Evolutionary conservation across 177 flowering plant species (phyloP), one percentile per base, ranked within the genome.

Genomic region (Vitis hybrid): DNA sequence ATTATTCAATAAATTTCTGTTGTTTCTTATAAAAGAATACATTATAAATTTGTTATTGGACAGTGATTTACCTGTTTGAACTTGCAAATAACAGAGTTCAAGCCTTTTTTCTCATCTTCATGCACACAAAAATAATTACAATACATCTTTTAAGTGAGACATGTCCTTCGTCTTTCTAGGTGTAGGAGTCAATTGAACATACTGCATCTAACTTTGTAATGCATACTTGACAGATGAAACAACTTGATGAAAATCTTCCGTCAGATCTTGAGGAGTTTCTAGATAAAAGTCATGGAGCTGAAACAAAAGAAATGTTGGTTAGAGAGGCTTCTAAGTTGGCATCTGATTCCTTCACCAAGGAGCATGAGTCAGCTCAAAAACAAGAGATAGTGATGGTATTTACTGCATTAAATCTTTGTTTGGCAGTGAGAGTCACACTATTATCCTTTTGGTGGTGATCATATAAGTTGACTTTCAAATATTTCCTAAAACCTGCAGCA

Each of bases 171-270:
- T 64, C 67, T 21, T 66, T 54, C 21, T 10, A 26, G 62, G 32
- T 51, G n/a, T 60, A 4, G 52, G 32, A 30, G 9, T 34, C 26
- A 51, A 21, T 54, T 34, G 17, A 54, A 10, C 30, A 4, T 60
- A 45, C 11, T 11, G 34, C 52, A 23, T 52, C 13, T 34, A 67
- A 32, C 6, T 65, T 70, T 68, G 34, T 70, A 56, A 76, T 56
- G 9, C 26, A 32, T 72, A 11, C 32, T 63, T 72, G 45, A 69
- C 87, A 94, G 97, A 72, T 81, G 71, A 88, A 87, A 76, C 73
- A 86, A 75, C 91, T 94, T 68, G 98, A 94, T 73, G 84, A 18
- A 51, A 78, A 83, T 71, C 84, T 92, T 71, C 91, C 91, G 56
- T 65, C 82, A 52, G 81, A 83, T 6, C 69, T 88, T 62, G 91